Evolutionary conservation across 352 stramenopile genomes (phyloP).

Genomic region (Pythium brassicae): DNA sequence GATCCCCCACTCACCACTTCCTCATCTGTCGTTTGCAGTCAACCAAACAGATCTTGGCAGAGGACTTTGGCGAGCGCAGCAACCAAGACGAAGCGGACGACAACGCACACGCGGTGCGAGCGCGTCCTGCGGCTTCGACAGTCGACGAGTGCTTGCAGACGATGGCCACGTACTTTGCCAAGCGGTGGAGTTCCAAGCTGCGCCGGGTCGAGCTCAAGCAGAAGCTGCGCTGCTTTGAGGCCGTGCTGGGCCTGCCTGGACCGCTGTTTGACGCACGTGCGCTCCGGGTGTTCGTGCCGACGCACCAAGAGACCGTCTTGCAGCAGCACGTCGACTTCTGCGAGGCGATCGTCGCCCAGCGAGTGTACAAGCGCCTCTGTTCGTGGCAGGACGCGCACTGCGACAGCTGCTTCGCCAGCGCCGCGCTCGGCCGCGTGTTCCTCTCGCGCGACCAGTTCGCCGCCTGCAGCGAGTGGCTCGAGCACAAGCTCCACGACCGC

Average conservation of each 20-base stretch:
- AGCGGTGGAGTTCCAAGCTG: background rate
- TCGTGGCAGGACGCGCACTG: slow-evolving; percentile 24
- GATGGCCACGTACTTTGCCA: slow-evolving; percentile 6
- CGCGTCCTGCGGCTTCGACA: background rate
- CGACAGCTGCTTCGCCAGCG: background rate
- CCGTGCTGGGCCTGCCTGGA: slow-evolving; percentile 4
- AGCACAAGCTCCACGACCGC: slow-evolving; percentile 8
- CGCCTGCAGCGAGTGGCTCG: slow-evolving; percentile 30
- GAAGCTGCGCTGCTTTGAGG: slow-evolving; percentile 11
- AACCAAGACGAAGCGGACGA: slow-evolving; percentile 8
- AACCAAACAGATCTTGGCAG: slow-evolving; percentile 2
- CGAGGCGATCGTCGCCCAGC: slow-evolving; percentile 28
- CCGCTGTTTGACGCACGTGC: slow-evolving; percentile 2
- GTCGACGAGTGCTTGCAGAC: slow-evolving; percentile 5
- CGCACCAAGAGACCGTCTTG: slow-evolving; percentile 25
- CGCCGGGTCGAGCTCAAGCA: slow-evolving; percentile 7
- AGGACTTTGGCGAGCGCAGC: slow-evolving; percentile 7
- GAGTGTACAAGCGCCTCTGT: slow-evolving; percentile 29
- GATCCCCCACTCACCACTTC: background rate
- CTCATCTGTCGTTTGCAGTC: background rate
- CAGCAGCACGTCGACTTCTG: slow-evolving; percentile 23
- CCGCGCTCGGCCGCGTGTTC: slow-evolving; percentile 15
- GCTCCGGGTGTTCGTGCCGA: slow-evolving; percentile 22
- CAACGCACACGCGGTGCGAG: background rate
- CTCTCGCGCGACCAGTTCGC: slow-evolving; percentile 32